Evolutionary conservation across 2,329 filamentous ascomycete species (phyloP), one percentile per base, ranked within the genome.

Genomic region (Fulvia fulva): DNA sequence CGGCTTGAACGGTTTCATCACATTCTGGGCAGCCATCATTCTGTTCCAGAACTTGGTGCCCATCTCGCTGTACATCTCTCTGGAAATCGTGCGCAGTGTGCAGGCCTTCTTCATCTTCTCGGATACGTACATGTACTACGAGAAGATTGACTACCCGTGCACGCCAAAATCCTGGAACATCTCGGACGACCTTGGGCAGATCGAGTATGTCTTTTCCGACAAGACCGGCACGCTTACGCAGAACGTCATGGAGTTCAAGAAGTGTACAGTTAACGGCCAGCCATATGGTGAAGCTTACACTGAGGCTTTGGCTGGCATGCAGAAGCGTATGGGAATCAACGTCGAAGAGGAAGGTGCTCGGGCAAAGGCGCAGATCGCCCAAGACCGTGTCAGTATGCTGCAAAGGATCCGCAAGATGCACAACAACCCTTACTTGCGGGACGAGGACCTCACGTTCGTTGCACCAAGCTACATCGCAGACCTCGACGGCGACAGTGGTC

Each of bases 101-200:
- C 94, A 99, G 75, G 94, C 93, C 3, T 86, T 96, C 71, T 99
- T 99, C 80, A 99, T 99, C 70, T 97, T 96, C 78, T 96, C 88
- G 76, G 94, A 99, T 70, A 83, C 90, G 4, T 85, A 88, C 71
- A 99, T 99, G 95, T 99, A 97, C 76, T 96, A 99, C 77, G 94
- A 94, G 57, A 87, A 86, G 68, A 86, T 97, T 64, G 91, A 96
- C 69, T 92, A 96, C 70, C 91, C 93, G 1, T 99, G 95, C 71
- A 91, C 96, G 11, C 94, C 95, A 5, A 97, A 97, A 71, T 91
- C 92, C 0, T 99, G 94, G 94, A 99, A 97, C 72, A 97, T 99
- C 52, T 97, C 93, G 0, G 94, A 99, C 71, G 95, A 99, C 68
- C 81, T 99, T 49, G 94, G 94, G 12, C 94, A 99, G 76, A 96